Conservation (phyloP, 129 eudicot species). For the Deinandra increscens region DNA sequence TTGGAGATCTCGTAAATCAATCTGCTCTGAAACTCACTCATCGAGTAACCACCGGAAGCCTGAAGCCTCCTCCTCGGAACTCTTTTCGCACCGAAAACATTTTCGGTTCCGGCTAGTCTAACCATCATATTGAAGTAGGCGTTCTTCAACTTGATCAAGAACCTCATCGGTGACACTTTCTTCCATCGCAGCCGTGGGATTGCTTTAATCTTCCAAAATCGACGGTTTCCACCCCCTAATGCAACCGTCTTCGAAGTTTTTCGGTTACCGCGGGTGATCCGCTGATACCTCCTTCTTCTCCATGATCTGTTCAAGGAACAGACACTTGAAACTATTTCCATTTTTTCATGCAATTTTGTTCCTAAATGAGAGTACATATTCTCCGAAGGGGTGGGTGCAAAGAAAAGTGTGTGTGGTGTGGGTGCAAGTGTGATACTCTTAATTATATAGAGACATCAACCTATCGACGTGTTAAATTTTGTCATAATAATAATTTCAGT, state of each 20-base stretch:
- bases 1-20: constrained; percentile 62
- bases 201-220: constrained; percentile 50
- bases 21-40: constrained; percentile 53
- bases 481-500: background rate
- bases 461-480: background rate
- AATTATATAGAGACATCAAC: constrained; percentile 6
- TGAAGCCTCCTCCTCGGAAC: constrained; percentile 35
- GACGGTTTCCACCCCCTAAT: constrained; percentile 34
- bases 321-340: constrained; percentile 36
- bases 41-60: constrained; percentile 28
- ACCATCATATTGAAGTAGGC: constrained; percentile 64
- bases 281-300: constrained; percentile 39
- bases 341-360: constrained; percentile 10
- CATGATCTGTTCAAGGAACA: constrained; percentile 25
- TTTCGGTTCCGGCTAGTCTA: constrained; percentile 23
- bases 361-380: too few relatives aligned
- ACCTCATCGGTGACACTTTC: constrained; percentile 43
- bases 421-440: background rate
- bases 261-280: constrained; percentile 18
- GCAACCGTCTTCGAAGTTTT: constrained; percentile 28
- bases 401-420: background rate
- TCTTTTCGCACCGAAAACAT: constrained; percentile 34
- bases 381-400: background rate
- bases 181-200: constrained; percentile 39
- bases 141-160: constrained; percentile 53